Base-by-base conservation (phyloP, 1,284 basidiomycete genomes). In the Cutaneotrichosporon sp. region DNA sequence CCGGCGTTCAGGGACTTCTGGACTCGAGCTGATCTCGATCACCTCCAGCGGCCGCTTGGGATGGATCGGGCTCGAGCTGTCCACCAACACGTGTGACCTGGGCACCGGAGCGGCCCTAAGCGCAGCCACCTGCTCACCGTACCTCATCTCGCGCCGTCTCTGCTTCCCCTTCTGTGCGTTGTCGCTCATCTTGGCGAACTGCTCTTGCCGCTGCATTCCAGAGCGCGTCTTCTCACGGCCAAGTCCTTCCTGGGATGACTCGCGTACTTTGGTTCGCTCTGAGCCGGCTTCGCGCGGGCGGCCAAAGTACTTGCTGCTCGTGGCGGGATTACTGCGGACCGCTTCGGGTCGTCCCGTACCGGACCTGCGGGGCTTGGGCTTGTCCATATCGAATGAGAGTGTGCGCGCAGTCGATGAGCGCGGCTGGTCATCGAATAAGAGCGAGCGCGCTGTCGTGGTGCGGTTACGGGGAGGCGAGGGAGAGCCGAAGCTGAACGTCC, bases 401-500 rank as follows among this genome's bases (percentile, higher is more conserved):
- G 42, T 46, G 18, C 42, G 42, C 18, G 42, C 16, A 7, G 42
- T 46, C 5, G 42, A 7, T 18, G 42, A 46, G 18, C 42, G 42
- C 42, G 42, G 42, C 8, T 10, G 64, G 36, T 26, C 14, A 30
- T 71, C 69, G 21, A 67, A 67, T 11, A 32, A 55, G 51, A 69
- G 69, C 5, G 71, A 70, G 21, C 70, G 50, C 7, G 70, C 67
- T 2, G 72, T 74, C 4, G 58, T 56, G 49, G 61, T 16, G n/a
- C 8, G 47, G 18, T 50, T 50, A 18, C 14, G 16, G 3, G 18
- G 42, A 46, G 42, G 42, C 3, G 42, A 46, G 7, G 16, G 65
- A 30, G 46, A 22, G 30, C 70, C 69, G 22, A 68, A 70, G n/a
- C 46, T 56, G 52, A 69, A 70, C 5, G 71, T 72, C 22, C 72